These are phyloP conservation scores for Aspergillus ruber DNA, from an alignment of 2,329 filamentous ascomycete genomes.

Conservation along the genomic window DNA sequence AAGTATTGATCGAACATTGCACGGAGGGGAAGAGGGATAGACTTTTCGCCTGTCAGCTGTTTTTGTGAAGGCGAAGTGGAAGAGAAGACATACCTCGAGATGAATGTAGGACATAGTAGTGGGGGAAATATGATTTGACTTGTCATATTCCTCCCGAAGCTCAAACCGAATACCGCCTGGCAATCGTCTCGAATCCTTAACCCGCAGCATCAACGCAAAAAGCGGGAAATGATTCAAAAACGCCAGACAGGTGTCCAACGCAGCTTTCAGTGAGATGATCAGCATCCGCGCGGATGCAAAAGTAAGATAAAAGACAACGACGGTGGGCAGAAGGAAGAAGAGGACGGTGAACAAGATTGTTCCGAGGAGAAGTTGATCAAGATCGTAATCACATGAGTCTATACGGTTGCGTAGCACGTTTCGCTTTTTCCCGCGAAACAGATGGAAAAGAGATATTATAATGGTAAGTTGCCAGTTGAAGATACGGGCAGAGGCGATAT, in stretches of 20 bases:
- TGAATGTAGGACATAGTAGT: slow-evolving; percentile 71
- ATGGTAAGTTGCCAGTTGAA: slow-evolving; percentile 99
- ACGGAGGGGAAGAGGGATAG: slow-evolving; percentile 80
- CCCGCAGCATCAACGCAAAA: slow-evolving; percentile 89
- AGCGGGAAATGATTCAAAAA: slow-evolving; percentile 96
- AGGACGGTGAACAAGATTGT: slow-evolving; percentile 94
- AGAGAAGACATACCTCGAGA: slow-evolving; percentile 60
- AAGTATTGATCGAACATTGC: slow-evolving; percentile 98
- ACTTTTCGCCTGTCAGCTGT: slow-evolving; percentile 44
- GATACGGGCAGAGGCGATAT: slow-evolving; percentile 91
- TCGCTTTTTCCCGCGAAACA: slow-evolving; percentile 96
- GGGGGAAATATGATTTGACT: slow-evolving; percentile 26
- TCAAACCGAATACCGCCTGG: slow-evolving; percentile 92
- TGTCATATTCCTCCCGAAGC: slow-evolving; percentile 64
- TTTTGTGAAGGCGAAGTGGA: background rate
- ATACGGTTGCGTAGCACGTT: slow-evolving; percentile 96
- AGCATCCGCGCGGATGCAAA: slow-evolving; percentile 92
- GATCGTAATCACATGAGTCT: slow-evolving; percentile 96
- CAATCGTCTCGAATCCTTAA: slow-evolving; percentile 85
- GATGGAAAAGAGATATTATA: slow-evolving; percentile 92
- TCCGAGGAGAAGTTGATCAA: slow-evolving; percentile 91
- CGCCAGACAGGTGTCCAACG: slow-evolving; percentile 83
- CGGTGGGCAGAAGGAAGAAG: slow-evolving; percentile 89
- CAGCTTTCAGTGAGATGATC: slow-evolving; percentile 88
- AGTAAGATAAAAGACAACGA: slow-evolving; percentile 93